These are phyloP conservation scores for Roridomyces roridus DNA, from an alignment of 768 basidiomycete genomes.

Conservation along the genomic window DNA sequence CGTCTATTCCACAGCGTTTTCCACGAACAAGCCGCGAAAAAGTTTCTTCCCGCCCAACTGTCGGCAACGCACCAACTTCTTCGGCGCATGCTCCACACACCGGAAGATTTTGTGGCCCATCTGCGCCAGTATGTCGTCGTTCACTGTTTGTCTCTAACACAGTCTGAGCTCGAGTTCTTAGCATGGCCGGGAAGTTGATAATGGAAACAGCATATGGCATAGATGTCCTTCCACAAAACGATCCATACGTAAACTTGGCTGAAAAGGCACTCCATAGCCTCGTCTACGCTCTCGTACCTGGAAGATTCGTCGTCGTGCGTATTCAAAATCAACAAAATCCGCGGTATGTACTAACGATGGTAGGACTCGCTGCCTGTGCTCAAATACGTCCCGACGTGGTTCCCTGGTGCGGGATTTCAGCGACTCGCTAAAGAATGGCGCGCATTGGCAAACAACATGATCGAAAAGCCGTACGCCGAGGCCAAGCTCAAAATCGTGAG, in stretches of 20 bases:
- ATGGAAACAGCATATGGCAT: constrained; percentile 33
- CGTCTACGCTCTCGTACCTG: constrained; percentile 30
- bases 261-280: too few species aligned
- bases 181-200: constrained; percentile 30
- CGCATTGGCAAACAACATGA: constrained; percentile 42
- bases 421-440: constrained; percentile 55
- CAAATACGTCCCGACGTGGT: too few species aligned
- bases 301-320: constrained; percentile 35
- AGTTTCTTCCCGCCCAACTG: constrained; percentile 28
- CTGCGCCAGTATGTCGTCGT: constrained; percentile 29
- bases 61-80: constrained; percentile 31
- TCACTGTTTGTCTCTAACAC: background rate
- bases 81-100: constrained; percentile 27
- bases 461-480: too few species aligned
- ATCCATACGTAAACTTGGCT: too few species aligned
- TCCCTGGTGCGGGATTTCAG: too few species aligned
- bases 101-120: constrained; percentile 31
- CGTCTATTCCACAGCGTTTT: constrained; percentile 31
- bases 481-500: too few species aligned
- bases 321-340: constrained; percentile 7
- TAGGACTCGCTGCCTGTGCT: too few species aligned
- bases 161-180: constrained; percentile 4
- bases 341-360: constrained; percentile 32
- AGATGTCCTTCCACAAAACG: too few species aligned
- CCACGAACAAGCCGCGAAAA: constrained; percentile 17